These are phyloP conservation scores for Nannochloris sp. DNA, from an alignment of 139 green algal species.

Conservation along the genomic window DNA sequence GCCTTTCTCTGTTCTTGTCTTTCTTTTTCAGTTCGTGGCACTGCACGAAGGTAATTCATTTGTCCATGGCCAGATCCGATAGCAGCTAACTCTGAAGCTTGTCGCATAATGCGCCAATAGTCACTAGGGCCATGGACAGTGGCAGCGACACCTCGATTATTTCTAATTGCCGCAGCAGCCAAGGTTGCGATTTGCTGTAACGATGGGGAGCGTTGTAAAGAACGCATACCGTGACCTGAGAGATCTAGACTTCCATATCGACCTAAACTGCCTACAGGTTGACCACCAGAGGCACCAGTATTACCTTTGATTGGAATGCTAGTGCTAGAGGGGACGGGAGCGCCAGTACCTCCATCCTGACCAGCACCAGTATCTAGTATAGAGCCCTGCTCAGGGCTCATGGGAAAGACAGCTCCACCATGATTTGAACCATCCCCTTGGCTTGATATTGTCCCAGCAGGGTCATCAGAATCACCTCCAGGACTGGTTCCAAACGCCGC, in stretches of 20 bases:
- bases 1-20: slow-evolving; percentile 36
- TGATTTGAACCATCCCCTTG: too few relatives aligned
- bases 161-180: neutral
- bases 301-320: neutral
- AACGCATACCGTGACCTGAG: neutral
- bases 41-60: slow-evolving; percentile 21
- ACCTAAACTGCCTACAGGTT: neutral
- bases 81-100: slow-evolving; percentile 14
- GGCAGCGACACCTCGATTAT: slow-evolving; percentile 1
- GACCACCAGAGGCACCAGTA: slow-evolving; percentile 4
- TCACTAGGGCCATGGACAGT: slow-evolving; percentile 23
- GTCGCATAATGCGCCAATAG: slow-evolving; percentile 25
- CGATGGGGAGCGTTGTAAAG: neutral
- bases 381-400: slow-evolving; percentile 4
- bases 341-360: slow-evolving; percentile 18
- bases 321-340: slow-evolving; percentile 24
- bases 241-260: neutral
- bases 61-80: slow-evolving; percentile 19
- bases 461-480: too few relatives aligned
- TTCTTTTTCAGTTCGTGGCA: slow-evolving; percentile 22
- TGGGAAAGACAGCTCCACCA: neutral
- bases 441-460: too few relatives aligned
- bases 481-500: too few relatives aligned
- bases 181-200: neutral
- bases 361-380: neutral